Evolutionary conservation across 2,329 filamentous ascomycete species (phyloP).

Genomic region (Trichoderma simmonsii): DNA sequence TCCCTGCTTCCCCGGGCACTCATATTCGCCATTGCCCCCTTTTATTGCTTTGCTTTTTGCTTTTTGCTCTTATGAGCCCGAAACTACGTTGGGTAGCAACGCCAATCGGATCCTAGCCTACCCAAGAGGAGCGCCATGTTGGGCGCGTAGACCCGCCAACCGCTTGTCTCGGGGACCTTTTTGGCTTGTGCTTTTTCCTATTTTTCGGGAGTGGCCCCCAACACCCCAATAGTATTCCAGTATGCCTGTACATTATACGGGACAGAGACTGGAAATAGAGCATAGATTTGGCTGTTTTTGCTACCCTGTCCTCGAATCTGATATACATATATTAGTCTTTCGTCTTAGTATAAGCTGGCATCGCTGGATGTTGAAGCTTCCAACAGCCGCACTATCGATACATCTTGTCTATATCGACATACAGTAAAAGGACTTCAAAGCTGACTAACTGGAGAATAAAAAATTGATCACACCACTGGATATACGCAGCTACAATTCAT

Average conservation of each 20-base stretch:
- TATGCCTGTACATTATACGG: not conserved
- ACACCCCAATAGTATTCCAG: not conserved
- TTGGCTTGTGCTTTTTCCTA: not conserved
- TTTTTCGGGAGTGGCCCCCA: not conserved
- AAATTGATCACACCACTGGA: not conserved
- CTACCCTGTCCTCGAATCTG: not conserved
- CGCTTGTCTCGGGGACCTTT: not conserved
- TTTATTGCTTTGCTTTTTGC: not conserved
- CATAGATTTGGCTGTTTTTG: not conserved
- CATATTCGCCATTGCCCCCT: no score
- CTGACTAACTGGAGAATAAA: fast-evolving
- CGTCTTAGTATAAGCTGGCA: not conserved
- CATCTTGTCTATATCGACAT: not conserved
- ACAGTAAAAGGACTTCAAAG: not conserved
- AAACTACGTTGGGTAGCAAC: not conserved
- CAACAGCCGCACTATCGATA: not conserved
- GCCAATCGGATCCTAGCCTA: not conserved
- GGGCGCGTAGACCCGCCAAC: not conserved
- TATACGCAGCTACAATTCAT: slow-evolving; percentile 3
- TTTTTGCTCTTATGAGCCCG: not conserved
- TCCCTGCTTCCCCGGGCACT: not conserved
- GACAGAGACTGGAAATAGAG: not conserved
- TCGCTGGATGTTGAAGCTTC: not conserved
- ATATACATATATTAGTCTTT: not conserved
- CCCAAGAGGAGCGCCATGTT: not conserved